phyloP scores from a whole-genome alignment of 495 filamentous ascomycete genomes.

The Entonaema liquescens region DNA sequence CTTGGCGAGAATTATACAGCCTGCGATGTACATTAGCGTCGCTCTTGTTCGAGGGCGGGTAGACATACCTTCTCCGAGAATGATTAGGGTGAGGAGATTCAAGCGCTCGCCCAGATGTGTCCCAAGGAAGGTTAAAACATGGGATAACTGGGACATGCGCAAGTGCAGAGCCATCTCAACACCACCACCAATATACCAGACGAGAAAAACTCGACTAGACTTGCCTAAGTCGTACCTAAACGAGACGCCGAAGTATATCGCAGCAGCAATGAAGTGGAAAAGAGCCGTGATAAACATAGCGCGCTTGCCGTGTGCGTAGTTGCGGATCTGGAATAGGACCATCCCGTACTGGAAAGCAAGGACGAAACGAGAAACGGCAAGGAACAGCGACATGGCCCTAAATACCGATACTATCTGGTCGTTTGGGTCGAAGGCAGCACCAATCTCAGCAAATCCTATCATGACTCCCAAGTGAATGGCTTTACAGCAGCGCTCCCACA shows the following conservation, averaged over 20 bases:
- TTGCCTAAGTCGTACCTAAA: slow-evolving; percentile 41
- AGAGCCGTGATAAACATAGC: slow-evolving; percentile 53
- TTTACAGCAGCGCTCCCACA: slow-evolving; percentile 72
- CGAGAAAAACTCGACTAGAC: slow-evolving; percentile 54
- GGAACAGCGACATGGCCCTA: slow-evolving; percentile 60
- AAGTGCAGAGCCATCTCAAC: slow-evolving; percentile 65
- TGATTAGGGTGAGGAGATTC: slow-evolving; percentile 73
- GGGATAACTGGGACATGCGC: slow-evolving; percentile 61
- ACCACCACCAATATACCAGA: slow-evolving; percentile 68
- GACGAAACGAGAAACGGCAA: slow-evolving; percentile 66
- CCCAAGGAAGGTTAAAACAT: slow-evolving; percentile 68
- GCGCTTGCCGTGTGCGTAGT: slow-evolving; percentile 50
- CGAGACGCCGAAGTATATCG: slow-evolving; percentile 62
- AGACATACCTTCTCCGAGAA: slow-evolving; percentile 69
- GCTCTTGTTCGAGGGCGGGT: not conserved
- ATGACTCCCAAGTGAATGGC: slow-evolving; percentile 69
- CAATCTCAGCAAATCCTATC: slow-evolving; percentile 70
- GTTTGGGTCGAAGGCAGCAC: slow-evolving; percentile 60
- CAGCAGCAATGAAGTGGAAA: slow-evolving; percentile 51
- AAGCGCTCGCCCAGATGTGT: slow-evolving; percentile 73
- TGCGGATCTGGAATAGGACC: slow-evolving; percentile 56
- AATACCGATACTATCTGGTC: slow-evolving; percentile 58
- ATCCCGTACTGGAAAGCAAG: slow-evolving; percentile 67
- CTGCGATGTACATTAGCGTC: slow-evolving; percentile 2
- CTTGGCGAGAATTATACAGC: slow-evolving; percentile 41